These are phyloP conservation scores for Xanthoceras sorbifolium DNA, from an alignment of 345 rosid species.

Conservation along the genomic window DNA sequence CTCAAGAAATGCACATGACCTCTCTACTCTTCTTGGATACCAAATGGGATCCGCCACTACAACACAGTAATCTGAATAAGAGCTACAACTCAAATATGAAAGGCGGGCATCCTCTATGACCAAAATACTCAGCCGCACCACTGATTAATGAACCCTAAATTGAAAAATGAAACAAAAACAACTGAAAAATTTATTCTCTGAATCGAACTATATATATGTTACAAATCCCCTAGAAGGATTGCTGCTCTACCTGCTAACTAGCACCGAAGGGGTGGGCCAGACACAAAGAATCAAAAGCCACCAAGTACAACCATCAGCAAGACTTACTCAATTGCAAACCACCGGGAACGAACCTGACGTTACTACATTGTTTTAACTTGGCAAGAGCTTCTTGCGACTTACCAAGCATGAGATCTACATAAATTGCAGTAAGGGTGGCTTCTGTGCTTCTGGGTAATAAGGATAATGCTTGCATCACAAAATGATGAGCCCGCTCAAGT, in stretches of 20 bases:
- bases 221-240: conserved; percentile 61
- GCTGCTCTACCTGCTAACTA: conserved; percentile 52
- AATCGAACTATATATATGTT: conserved; percentile 63
- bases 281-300: conserved; percentile 31
- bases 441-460: conserved; percentile 61
- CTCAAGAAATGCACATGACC: conserved; percentile 31
- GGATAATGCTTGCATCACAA: conserved; percentile 57
- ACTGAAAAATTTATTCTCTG: conserved; percentile 46
- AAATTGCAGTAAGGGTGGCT: conserved; percentile 78
- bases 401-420: conserved; percentile 73
- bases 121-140: conserved; percentile 63
- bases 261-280: conserved; percentile 24
- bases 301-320: conserved; percentile 24
- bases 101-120: conserved; percentile 55
- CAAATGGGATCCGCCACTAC: conserved; percentile 25
- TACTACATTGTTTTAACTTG: conserved; percentile 73
- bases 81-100: conserved; percentile 41
- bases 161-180: conserved; percentile 18
- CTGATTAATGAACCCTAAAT: conserved; percentile 43
- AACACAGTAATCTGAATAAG: conserved; percentile 30
- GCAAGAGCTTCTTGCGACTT: conserved; percentile 74
- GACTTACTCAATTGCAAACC: conserved; percentile 36
- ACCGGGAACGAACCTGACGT: conserved; percentile 62
- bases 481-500: conserved; percentile 60
- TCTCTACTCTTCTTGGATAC: conserved; percentile 24